Conservation (phyloP, 345 rosid genomes). For the Eucalyptus albens region DNA sequence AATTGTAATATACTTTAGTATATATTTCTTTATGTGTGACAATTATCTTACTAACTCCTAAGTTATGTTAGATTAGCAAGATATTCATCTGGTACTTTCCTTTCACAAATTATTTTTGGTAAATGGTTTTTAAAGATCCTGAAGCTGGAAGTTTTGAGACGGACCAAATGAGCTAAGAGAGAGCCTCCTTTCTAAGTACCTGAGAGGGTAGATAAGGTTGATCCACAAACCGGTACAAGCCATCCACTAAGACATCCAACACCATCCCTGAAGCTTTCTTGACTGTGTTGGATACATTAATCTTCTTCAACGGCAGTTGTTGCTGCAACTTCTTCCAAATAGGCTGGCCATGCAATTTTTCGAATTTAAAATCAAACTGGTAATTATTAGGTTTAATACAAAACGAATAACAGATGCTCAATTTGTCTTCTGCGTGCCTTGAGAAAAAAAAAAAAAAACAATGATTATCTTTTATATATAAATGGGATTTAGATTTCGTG, state of each 20-base stretch:
- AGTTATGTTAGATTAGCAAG: too few species aligned
- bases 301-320: neutral
- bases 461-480: too few species aligned
- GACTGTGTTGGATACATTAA: neutral
- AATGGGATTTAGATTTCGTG: neutral
- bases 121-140: neutral
- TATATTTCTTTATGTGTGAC: too few species aligned
- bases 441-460: too few species aligned
- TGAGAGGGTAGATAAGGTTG: neutral
- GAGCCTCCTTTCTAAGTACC: neutral
- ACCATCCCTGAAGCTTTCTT: neutral
- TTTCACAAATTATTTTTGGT: too few species aligned
- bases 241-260: neutral
- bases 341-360: neutral
- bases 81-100: too few species aligned
- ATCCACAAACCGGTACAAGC: neutral
- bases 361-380: neutral
- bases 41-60: too few species aligned
- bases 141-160: neutral
- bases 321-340: neutral
- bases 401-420: neutral
- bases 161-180: neutral
- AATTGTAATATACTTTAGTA: too few species aligned
- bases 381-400: neutral
- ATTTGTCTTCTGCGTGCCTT: neutral